Evolutionary conservation across 768 basidiomycete genomes (phyloP), one percentile per base, ranked within the genome.

Genomic region (Nevesoporus exiguus): DNA sequence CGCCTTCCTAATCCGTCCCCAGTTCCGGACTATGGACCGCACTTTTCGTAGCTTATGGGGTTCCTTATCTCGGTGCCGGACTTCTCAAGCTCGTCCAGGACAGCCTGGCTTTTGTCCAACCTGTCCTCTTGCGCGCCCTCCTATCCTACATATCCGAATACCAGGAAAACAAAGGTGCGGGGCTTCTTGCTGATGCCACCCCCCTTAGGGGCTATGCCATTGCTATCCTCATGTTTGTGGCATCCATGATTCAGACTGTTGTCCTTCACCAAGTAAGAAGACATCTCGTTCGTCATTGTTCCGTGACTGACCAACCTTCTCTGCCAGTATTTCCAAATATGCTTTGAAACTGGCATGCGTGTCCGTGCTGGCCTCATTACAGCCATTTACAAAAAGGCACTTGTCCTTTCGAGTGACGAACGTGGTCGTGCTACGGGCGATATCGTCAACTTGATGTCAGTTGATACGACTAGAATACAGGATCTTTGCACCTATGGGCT

Each of bases 361-460:
- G 81, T 97, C 41, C 85, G 93, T 27, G 88, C 91, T 0, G 95
- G 94, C 0, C 80, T 98, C 21, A 83, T 98, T 14, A 85, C 85
- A 1, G 81, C 78, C 4, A 92, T 97, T 48, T 98, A 96, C 74
- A 74, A 83, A 47, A 97, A 98, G 67, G 81, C 93, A 0, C 76
- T 98, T 21, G 78, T 91, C 4, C 80, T 98, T 9, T 91, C 90
- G 2, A 93, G 88, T 61, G 89, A 92, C 54, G 93, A 92, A 63
- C 83, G 88, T 5, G 79, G 81, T 10, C 83, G 91, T 39, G 80
- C 90, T 0, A 84, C 90, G 0, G 95, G 96, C 1, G 94, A 97
- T 66, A 94, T 97, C 33, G 93, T 97, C 58, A 98, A 97, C 66
- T 71, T 96, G 30, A 94, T 95, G 87, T 88, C 86, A 8, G 93